Evolutionary conservation across 345 rosid species (phyloP).

Genomic region (Acer campestre): DNA sequence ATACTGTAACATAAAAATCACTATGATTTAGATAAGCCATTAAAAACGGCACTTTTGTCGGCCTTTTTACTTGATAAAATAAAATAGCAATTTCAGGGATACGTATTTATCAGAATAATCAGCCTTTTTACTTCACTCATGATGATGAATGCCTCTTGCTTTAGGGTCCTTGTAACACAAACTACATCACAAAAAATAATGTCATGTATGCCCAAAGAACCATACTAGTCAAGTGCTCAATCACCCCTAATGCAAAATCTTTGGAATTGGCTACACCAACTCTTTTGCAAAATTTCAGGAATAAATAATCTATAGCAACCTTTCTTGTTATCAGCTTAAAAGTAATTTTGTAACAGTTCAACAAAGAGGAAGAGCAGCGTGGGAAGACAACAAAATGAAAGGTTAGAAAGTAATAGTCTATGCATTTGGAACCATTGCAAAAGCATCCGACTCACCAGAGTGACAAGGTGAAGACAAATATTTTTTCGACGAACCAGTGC

Average conservation of each 20-base stretch:
- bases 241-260: not conserved
- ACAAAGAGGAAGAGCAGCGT: not conserved
- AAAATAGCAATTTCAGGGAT: not conserved
- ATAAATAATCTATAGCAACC: not conserved
- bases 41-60: not conserved
- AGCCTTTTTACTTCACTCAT: not conserved
- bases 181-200: not conserved
- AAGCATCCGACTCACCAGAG: slow-evolving; percentile 62
- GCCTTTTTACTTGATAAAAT: slow-evolving; percentile 8
- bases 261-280: not conserved
- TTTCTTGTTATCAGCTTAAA: not conserved
- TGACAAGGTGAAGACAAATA: slow-evolving; percentile 75
- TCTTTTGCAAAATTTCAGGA: not conserved
- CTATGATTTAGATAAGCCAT: not conserved
- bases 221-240: not conserved
- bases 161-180: not conserved
- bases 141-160: not conserved
- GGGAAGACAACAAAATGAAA: not conserved
- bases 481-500: slow-evolving; percentile 80
- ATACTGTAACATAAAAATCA: not conserved
- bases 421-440: not conserved
- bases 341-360: not conserved
- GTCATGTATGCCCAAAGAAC: not conserved
- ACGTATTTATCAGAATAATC: not conserved
- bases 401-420: not conserved